phyloP scores from a whole-genome alignment of 768 basidiomycete species.

The Tylopilus rubrobrunneus region DNA sequence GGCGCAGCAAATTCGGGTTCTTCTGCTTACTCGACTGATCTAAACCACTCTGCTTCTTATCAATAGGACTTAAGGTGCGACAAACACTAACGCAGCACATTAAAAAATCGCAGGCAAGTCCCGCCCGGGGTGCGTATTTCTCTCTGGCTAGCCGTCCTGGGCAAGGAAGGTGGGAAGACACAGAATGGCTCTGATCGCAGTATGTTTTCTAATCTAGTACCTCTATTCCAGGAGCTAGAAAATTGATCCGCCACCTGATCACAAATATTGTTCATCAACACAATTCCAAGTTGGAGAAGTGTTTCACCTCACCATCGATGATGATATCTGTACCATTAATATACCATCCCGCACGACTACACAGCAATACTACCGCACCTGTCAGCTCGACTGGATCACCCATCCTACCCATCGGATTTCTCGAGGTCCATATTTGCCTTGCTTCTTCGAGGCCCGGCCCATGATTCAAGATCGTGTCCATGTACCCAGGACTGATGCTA shows the following conservation, averaged over 20 bases:
- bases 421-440: slow-evolving; percentile 35
- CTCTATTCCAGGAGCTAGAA: not conserved
- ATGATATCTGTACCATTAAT: slow-evolving; percentile 42
- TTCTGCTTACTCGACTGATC: not conserved
- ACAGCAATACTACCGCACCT: slow-evolving; percentile 38
- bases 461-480: too few species aligned
- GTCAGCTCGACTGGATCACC: slow-evolving; percentile 39
- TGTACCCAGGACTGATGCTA: too few species aligned
- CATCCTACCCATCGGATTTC: slow-evolving; percentile 43
- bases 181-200: not conserved
- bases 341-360: slow-evolving; percentile 36
- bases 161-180: not conserved
- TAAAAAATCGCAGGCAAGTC: not conserved
- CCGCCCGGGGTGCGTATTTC: not conserved
- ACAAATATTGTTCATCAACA: not conserved
- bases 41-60: not conserved
- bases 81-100: too few species aligned
- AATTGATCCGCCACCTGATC: slow-evolving; percentile 20
- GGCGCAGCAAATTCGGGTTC: not conserved
- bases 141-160: not conserved
- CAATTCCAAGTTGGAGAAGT: not conserved
- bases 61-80: too few species aligned
- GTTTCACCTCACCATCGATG: slow-evolving; percentile 36
- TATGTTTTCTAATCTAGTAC: not conserved
- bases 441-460: slow-evolving; percentile 31